These are phyloP conservation scores for Verticillium zaregamsianum DNA, from an alignment of 2,329 filamentous ascomycete genomes.

Conservation along the genomic window DNA sequence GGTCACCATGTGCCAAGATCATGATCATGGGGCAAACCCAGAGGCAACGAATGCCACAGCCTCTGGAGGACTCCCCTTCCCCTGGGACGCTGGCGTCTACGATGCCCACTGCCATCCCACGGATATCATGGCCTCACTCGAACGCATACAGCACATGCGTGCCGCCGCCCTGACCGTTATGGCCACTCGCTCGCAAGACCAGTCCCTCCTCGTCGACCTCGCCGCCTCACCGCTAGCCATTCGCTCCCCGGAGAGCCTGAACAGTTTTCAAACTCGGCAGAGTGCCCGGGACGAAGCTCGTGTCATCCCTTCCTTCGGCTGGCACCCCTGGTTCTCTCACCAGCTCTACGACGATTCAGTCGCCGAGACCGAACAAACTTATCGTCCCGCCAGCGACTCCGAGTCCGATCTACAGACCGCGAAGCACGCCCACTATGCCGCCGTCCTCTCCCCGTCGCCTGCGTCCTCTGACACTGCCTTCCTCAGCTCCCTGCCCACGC, in stretches of 20 bases:
- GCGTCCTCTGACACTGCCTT: conserved; percentile 37
- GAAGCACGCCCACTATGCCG: conserved; percentile 57
- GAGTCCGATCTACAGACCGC: conserved; percentile 22
- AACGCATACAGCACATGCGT: conserved; percentile 59
- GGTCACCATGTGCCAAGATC: conserved; percentile 8
- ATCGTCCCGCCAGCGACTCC: conserved; percentile 19
- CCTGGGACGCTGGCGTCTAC: conserved; percentile 67
- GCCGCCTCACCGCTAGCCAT: conserved; percentile 53
- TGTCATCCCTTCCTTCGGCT: conserved; percentile 70
- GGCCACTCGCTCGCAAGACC: conserved; percentile 73
- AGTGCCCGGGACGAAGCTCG: conserved; percentile 17
- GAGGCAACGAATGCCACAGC: background rate
- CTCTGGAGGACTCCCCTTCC: conserved; percentile 37
- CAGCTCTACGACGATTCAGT: conserved; percentile 62
- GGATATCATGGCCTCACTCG: conserved; percentile 63
- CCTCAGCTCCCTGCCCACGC: conserved; percentile 50
- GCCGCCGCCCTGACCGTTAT: conserved; percentile 66
- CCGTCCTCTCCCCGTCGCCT: conserved; percentile 57
- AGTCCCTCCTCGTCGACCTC: conserved; percentile 63
- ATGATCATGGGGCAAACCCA: background rate
- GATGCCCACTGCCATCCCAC: conserved; percentile 85
- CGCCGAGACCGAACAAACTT: conserved; percentile 27
- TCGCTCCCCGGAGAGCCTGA: conserved; percentile 15
- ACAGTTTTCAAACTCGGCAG: conserved; percentile 9
- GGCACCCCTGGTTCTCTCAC: conserved; percentile 85